phyloP scores from a whole-genome alignment of 768 basidiomycete species.

The Paxillus ammoniavirescens region DNA sequence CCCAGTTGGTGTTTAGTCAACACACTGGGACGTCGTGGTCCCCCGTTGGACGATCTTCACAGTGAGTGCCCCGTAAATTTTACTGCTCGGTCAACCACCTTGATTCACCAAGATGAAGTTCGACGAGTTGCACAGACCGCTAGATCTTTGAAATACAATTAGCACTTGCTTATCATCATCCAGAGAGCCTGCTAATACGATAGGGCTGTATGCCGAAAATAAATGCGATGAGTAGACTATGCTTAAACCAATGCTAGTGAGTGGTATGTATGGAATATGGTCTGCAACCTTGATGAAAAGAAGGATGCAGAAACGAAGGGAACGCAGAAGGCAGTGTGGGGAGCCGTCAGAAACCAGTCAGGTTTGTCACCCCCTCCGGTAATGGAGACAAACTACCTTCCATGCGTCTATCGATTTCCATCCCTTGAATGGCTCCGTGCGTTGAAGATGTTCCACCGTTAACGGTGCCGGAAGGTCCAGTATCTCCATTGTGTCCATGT shows the following conservation, averaged over 20 bases:
- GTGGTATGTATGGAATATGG: constrained; percentile 27
- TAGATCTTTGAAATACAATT: background rate
- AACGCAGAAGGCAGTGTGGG: constrained; percentile 4
- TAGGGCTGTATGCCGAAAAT: constrained; percentile 17
- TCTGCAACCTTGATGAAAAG: constrained; percentile 11
- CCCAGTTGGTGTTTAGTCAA: no score
- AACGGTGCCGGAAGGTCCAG: constrained; percentile 2
- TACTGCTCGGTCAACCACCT: background rate
- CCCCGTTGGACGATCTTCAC: no score
- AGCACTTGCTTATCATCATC: background rate
- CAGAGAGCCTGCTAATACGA: constrained; percentile 11
- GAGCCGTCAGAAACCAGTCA: constrained; percentile 10
- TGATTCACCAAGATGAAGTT: background rate
- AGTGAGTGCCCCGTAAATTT: background rate
- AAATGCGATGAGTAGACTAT: constrained; percentile 30
- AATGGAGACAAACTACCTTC: constrained; percentile 17
- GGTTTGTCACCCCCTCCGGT: constrained; percentile 12
- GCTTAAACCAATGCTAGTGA: constrained; percentile 26
- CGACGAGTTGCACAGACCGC: background rate
- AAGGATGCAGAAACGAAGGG: constrained; percentile 5
- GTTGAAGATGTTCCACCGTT: constrained; percentile 8
- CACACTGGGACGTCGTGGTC: no score
- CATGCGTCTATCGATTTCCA: constrained; percentile 23
- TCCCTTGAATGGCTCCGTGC: constrained; percentile 7
- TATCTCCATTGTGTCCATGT: constrained; percentile 14